Base-by-base conservation (phyloP, 2,329 filamentous ascomycete genomes). In the Fusarium sp. region DNA sequence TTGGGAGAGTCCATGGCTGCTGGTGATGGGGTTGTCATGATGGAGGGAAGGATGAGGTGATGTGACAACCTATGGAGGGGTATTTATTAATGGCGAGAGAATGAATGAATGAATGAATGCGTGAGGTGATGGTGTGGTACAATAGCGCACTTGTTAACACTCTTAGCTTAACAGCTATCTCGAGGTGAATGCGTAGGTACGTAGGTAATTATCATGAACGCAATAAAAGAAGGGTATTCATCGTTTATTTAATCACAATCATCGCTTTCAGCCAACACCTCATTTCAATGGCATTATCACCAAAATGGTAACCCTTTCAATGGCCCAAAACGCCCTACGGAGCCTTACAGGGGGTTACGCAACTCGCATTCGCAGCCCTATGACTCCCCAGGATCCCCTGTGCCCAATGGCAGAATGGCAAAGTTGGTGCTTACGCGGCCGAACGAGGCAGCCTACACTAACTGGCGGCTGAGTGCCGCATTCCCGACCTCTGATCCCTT, bases 321-420 rank as follows among this genome's bases (percentile, higher is more conserved):
- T n/a, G 17, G 20, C 15, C 46, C 41, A 47, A 25, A 53, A 54
- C 29, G 52, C 52, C 51, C 27, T 58, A 31, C n/a, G 37, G 27
- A 41, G 47, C 57, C 31, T 36, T 54, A 47, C 45, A 42, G 45
- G 35, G 48, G 64, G 60, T 66, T 70, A 69, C 64, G 68, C 67
- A 70, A 69, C 46, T 67, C 45, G 46, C 48, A 47, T 63, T 69
- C 67, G 67, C 66, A 70, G 68, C 68, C 67, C 68, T 70, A 70
- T 70, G 68, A 71, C 67, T 70, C 67, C 58, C 62, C 31, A 48
- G 39, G 20, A 57, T 20, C 46, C 31, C 49, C 35, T 41, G 20
- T 17, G 41, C 49, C 67, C 64, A 69, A 71, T 70, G 37, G 63
- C 35, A 35, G 42, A 69, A 71, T 70, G 37, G 63, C 35, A 35